Conservation (phyloP, 306 rosid species). For the Ormosia emarginata region DNA sequence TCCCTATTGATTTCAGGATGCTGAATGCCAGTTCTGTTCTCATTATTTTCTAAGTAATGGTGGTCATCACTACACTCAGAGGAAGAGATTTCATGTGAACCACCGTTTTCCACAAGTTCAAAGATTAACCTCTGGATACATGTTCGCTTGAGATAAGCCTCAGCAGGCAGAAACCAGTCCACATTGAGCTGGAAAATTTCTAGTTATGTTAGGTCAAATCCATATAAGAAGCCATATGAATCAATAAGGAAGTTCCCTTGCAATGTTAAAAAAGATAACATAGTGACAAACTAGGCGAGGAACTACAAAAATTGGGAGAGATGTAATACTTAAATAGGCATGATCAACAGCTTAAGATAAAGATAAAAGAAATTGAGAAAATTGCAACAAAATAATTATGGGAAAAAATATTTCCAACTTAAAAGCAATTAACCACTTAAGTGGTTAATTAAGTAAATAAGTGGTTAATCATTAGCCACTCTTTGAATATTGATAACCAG, state of each 20-base stretch:
- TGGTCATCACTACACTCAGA: conserved; percentile 50
- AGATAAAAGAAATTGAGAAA: neutral
- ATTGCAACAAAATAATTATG: neutral
- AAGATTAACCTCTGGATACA: conserved; percentile 77
- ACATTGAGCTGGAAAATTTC: conserved; percentile 62
- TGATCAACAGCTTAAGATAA: neutral
- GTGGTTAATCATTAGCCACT: neutral
- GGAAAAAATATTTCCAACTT: neutral
- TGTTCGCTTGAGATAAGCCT: conserved; percentile 89
- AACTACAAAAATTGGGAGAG: neutral
- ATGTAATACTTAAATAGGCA: conserved; percentile 4
- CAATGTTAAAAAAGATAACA: conserved; percentile 13
- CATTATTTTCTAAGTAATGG: conserved; percentile 34
- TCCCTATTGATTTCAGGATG: conserved; percentile 43
- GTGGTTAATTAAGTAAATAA: neutral
- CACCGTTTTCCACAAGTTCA: conserved; percentile 58
- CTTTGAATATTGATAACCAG: neutral
- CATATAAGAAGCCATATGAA: conserved; percentile 8
- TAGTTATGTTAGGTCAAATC: conserved; percentile 15
- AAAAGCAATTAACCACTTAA: neutral
- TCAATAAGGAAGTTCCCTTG: neutral
- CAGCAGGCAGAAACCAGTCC: conserved; percentile 86
- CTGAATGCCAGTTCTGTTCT: conserved; percentile 35
- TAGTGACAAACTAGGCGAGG: neutral
- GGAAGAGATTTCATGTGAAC: conserved; percentile 41